These are phyloP conservation scores for Boletus rubroflammeus DNA, from an alignment of 768 basidiomycete species.

Conservation along the genomic window DNA sequence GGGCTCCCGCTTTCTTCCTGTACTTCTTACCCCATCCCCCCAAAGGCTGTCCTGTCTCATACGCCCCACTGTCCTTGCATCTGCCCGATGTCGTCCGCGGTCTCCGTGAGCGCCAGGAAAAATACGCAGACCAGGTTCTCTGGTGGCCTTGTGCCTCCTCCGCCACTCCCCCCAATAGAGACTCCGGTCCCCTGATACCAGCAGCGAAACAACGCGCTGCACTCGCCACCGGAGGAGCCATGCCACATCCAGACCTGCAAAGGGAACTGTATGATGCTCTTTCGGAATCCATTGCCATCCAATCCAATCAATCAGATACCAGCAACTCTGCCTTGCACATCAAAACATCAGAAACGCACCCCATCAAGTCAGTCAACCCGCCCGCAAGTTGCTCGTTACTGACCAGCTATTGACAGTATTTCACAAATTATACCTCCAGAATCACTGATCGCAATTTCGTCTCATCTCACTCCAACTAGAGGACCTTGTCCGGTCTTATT, in stretches of 20 bases:
- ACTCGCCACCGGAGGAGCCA: slow-evolving; percentile 14
- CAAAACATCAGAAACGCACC: slow-evolving; percentile 78
- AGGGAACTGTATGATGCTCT: slow-evolving; percentile 55
- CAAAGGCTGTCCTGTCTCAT: slow-evolving; percentile 53
- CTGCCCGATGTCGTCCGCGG: slow-evolving; percentile 55
- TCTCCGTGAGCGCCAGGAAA: slow-evolving; percentile 50
- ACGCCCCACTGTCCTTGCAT: slow-evolving; percentile 61
- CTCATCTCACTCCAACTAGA: slow-evolving; percentile 27
- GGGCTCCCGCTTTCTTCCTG: not conserved
- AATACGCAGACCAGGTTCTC: slow-evolving; percentile 33
- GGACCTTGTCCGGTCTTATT: slow-evolving; percentile 33
- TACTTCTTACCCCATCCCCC: not conserved
- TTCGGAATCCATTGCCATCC: slow-evolving; percentile 36
- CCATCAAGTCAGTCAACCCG: slow-evolving; percentile 65
- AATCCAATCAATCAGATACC: not conserved
- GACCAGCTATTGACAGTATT: slow-evolving; percentile 34
- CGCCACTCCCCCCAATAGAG: not conserved
- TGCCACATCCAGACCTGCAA: slow-evolving; percentile 34
- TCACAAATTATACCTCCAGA: slow-evolving; percentile 57
- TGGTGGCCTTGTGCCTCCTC: slow-evolving; percentile 46
- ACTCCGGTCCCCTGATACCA: slow-evolving; percentile 16
- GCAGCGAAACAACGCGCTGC: slow-evolving; percentile 24
- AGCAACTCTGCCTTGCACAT: slow-evolving; percentile 20
- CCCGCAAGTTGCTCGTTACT: not conserved
- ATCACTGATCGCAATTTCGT: slow-evolving; percentile 40